Conservation (phyloP, 2,329 filamentous ascomycete genomes). For the Colletotrichum karsti region DNA sequence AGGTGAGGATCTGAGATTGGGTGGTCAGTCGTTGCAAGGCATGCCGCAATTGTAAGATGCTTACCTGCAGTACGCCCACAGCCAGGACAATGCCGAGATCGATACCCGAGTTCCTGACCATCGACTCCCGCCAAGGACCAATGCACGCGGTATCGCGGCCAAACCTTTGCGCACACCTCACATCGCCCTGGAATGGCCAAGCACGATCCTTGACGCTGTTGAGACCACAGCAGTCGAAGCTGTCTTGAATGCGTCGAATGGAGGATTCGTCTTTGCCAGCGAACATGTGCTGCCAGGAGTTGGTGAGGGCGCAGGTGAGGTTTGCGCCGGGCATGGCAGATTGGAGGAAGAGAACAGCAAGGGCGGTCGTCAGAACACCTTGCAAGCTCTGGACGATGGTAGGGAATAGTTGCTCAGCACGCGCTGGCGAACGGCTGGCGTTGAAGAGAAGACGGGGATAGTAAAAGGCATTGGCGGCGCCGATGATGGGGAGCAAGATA, state of each 20-base stretch:
- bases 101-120: conserved; percentile 62
- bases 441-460: conserved; percentile 41
- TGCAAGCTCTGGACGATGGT: conserved; percentile 50
- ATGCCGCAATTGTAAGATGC: conserved; percentile 14
- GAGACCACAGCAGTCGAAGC: conserved; percentile 73
- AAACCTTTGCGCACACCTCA: conserved; percentile 54
- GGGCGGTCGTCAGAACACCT: conserved; percentile 48
- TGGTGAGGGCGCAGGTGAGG: conserved; percentile 62
- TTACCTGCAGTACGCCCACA: conserved; percentile 65
- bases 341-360: conserved; percentile 53
- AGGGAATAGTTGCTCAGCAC: conserved; percentile 23
- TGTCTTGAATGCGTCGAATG: conserved; percentile 71
- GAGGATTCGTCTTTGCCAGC: conserved; percentile 54
- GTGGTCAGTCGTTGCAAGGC: background rate
- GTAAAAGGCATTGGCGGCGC: conserved; percentile 45
- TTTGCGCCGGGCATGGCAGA: conserved; percentile 41
- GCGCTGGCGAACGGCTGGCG: conserved; percentile 24
- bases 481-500: conserved; percentile 49
- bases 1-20: conserved; percentile 2
- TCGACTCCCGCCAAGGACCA: conserved; percentile 62
- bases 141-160: conserved; percentile 57
- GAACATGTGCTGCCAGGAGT: conserved; percentile 65
- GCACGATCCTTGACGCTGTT: conserved; percentile 64
- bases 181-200: conserved; percentile 63
- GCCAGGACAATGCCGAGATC: conserved; percentile 62